Evolutionary conservation across 495 filamentous ascomycete genomes (phyloP).

Genomic region (Daldinia vernicosa): DNA sequence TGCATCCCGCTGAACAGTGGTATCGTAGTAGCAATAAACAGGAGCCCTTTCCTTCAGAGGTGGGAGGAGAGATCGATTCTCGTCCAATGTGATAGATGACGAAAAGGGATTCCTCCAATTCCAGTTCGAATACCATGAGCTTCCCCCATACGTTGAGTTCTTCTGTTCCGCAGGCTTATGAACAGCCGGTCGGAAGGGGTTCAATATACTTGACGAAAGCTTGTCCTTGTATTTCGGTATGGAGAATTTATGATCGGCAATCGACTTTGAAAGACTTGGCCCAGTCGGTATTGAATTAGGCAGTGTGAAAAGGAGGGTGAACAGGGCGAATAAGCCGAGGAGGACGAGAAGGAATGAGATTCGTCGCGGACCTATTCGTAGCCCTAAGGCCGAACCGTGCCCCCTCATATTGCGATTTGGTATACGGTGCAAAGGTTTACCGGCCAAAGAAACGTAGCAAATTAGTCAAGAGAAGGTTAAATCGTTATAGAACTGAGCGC

Average conservation of each 20-base stretch:
- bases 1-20: constrained; percentile 67
- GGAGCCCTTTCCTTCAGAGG: constrained; percentile 74
- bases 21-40: constrained; percentile 95
- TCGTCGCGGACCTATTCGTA: constrained; percentile 55
- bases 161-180: constrained; percentile 78
- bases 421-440: background rate
- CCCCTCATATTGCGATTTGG: constrained; percentile 57
- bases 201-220: constrained; percentile 54
- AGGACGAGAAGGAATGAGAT: constrained; percentile 56
- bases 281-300: constrained; percentile 53
- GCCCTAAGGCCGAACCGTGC: constrained; percentile 57
- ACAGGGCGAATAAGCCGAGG: constrained; percentile 55
- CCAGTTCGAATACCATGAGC: constrained; percentile 87
- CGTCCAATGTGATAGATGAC: constrained; percentile 82
- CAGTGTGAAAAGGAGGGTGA: constrained; percentile 59
- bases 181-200: constrained; percentile 72
- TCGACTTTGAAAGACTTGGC: constrained; percentile 48
- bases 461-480: constrained; percentile 13
- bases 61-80: constrained; percentile 86
- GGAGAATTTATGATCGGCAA: constrained; percentile 53
- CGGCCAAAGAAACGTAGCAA: constrained; percentile 21
- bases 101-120: constrained; percentile 90
- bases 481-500: constrained; percentile 5
- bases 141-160: constrained; percentile 79
- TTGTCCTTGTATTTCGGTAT: constrained; percentile 58